phyloP scores from a whole-genome alignment of 768 basidiomycete genomes.

The Tephrocybe sp. region DNA sequence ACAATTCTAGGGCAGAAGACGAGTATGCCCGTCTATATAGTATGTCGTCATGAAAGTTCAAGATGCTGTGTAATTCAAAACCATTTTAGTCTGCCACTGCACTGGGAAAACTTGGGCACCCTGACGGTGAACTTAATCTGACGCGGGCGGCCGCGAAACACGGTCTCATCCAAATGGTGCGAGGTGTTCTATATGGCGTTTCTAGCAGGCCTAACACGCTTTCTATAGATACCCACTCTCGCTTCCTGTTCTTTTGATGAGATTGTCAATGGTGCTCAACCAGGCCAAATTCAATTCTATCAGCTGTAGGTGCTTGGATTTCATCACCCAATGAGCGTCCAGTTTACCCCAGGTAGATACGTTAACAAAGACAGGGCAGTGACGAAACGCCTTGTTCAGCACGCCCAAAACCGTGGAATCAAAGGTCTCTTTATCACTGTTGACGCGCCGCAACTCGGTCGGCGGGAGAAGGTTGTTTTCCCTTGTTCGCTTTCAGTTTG shows the following conservation, averaged over 20 bases:
- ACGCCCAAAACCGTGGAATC: constrained; percentile 88
- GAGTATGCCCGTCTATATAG: constrained; percentile 81
- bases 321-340: neutral
- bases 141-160: constrained; percentile 88
- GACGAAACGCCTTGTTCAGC: constrained; percentile 84
- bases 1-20: constrained; percentile 75
- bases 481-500: neutral
- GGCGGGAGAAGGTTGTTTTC: constrained; percentile 70
- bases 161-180: constrained; percentile 51
- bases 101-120: constrained; percentile 92
- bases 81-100: constrained; percentile 66
- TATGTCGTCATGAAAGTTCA: constrained; percentile 27
- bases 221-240: constrained; percentile 89
- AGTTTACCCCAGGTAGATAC: constrained; percentile 46
- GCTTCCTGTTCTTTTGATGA: constrained; percentile 97
- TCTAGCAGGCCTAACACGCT: too few relatives aligned
- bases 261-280: constrained; percentile 81
- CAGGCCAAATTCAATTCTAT: constrained; percentile 80
- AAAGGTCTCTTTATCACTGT: constrained; percentile 97
- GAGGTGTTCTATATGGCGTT: neutral
- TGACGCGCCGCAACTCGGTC: constrained; percentile 94
- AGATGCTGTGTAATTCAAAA: neutral
- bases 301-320: constrained; percentile 62
- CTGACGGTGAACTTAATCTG: constrained; percentile 90
- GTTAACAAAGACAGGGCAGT: constrained; percentile 89